Conservation (phyloP, 106 monocot species). For the Iris macrosiphon region DNA sequence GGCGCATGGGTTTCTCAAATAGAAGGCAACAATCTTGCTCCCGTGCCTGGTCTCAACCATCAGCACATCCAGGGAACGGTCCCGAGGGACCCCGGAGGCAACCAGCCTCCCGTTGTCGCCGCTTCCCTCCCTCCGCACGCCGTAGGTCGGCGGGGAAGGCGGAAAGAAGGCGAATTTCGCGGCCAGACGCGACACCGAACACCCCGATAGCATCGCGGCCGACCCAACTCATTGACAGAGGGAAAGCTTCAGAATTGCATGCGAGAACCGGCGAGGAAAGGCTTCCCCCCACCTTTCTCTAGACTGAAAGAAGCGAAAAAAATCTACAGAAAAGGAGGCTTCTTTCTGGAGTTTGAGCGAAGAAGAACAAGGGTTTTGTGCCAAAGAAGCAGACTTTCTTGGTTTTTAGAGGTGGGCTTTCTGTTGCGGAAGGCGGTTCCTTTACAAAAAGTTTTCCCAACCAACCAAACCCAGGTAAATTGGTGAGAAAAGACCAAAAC, state of each 20-base stretch:
- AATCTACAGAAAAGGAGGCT: too few species aligned
- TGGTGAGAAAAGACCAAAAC: too few species aligned
- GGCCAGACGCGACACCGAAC: constrained; percentile 72
- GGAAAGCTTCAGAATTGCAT: constrained; percentile 8
- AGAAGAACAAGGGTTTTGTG: too few species aligned
- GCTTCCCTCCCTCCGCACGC: constrained; percentile 35
- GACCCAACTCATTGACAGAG: constrained; percentile 52
- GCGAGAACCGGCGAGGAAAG: background rate
- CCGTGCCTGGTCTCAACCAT: constrained; percentile 54
- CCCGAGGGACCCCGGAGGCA: constrained; percentile 54
- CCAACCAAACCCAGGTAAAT: too few species aligned
- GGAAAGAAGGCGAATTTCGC: constrained; percentile 87
- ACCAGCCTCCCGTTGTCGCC: constrained; percentile 31
- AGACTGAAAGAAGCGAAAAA: too few species aligned
- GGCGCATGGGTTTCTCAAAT: constrained; percentile 59
- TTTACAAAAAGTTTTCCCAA: too few species aligned
- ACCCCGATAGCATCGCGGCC: constrained; percentile 56
- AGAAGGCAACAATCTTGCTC: constrained; percentile 72
- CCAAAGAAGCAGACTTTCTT: too few species aligned
- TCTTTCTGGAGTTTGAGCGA: too few species aligned
- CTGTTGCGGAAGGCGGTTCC: too few species aligned
- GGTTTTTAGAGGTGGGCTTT: too few species aligned
- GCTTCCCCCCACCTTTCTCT: too few species aligned
- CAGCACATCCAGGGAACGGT: constrained; percentile 50
- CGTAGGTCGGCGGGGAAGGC: constrained; percentile 63